phyloP scores from a whole-genome alignment of 495 filamentous ascomycete species.

The Aspergillus steynii region DNA sequence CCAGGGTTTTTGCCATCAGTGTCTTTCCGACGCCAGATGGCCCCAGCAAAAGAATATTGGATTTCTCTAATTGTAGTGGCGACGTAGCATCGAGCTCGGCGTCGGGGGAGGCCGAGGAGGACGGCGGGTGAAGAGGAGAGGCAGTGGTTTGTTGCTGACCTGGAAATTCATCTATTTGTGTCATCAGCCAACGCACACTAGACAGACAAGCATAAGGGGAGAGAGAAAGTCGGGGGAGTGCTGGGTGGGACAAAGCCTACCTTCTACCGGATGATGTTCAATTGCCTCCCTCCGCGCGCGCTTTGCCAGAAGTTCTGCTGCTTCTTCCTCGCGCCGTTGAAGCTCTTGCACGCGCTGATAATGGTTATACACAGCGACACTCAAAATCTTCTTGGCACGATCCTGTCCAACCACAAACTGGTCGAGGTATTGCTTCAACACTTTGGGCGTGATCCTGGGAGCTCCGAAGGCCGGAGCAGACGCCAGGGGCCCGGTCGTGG shows the following conservation, averaged over 20 bases:
- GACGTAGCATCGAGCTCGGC: conserved; percentile 51
- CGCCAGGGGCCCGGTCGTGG: conserved; percentile 57
- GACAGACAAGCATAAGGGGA: not conserved
- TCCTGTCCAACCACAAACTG: conserved; percentile 96
- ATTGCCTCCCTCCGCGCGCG: conserved; percentile 49
- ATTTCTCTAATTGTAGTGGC: conserved; percentile 86
- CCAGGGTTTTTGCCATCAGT: conserved; percentile 84
- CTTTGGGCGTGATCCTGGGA: conserved; percentile 73
- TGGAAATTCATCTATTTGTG: conserved; percentile 71
- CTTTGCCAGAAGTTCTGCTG: conserved; percentile 60
- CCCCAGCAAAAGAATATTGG: conserved; percentile 89
- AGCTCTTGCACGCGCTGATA: conserved; percentile 85
- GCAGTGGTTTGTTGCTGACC: conserved; percentile 66
- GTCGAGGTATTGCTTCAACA: conserved; percentile 88
- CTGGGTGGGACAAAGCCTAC: conserved; percentile 35
- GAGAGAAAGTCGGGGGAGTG: not conserved
- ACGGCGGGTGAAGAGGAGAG: conserved; percentile 27
- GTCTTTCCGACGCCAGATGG: conserved; percentile 97
- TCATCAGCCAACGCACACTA: conserved; percentile 3
- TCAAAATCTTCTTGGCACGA: conserved; percentile 91
- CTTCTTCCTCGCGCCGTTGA: conserved; percentile 73
- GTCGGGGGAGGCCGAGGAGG: conserved; percentile 29
- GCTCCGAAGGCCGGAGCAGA: conserved; percentile 62
- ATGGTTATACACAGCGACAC: conserved; percentile 94
- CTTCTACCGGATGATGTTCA: conserved; percentile 55